A percentile compares a stretch with the other conserved stretches of the same genome.
These are phyloP conservation scores for Pycnococcus provasolii DNA, from an alignment of 139 green algal species.

Conservation along the genomic window DNA sequence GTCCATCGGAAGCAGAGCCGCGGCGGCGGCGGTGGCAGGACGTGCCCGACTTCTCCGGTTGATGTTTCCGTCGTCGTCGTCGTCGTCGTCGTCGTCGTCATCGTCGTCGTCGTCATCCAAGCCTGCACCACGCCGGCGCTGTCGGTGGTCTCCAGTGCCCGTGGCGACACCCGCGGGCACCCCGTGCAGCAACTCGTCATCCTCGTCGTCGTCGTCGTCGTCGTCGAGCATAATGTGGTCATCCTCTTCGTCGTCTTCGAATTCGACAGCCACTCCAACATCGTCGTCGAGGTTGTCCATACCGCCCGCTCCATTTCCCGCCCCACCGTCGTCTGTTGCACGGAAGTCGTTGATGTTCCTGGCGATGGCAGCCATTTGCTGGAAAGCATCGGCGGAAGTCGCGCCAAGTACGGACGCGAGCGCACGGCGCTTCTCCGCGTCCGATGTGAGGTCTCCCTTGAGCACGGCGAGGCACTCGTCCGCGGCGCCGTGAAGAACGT, in stretches of 20 bases:
- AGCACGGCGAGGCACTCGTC: slow-evolving; percentile 90
- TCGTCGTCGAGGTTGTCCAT: slow-evolving; percentile 70
- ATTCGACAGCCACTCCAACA: slow-evolving; percentile 86
- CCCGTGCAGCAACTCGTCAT: slow-evolving; percentile 10
- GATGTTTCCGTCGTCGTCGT: background rate
- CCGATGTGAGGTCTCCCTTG: slow-evolving; percentile 64
- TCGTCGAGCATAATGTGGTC: slow-evolving; percentile 44
- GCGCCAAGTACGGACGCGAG: slow-evolving; percentile 58
- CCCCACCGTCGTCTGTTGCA: too few species aligned
- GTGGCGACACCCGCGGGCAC: slow-evolving; percentile 34
- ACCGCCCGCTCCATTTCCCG: too few species aligned
- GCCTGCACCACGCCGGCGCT: background rate
- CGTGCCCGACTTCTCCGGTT: slow-evolving; percentile 10
- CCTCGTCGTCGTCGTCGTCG: slow-evolving; percentile 38
- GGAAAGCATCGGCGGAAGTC: slow-evolving; percentile 21
- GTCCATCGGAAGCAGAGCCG: slow-evolving; percentile 42
- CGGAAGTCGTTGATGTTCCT: slow-evolving; percentile 1
- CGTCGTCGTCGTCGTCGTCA: slow-evolving; percentile 24
- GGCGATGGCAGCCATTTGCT: background rate
- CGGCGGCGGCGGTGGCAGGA: slow-evolving; percentile 29
- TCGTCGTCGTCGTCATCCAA: slow-evolving; percentile 40
- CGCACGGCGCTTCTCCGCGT: slow-evolving; percentile 62
- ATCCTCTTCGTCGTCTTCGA: slow-evolving; percentile 68
- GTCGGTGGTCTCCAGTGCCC: background rate
- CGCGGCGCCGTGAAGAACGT: slow-evolving; percentile 84